Evolutionary conservation across 2,329 filamentous ascomycete species (phyloP).

Genomic region (Monosporascus sp.): DNA sequence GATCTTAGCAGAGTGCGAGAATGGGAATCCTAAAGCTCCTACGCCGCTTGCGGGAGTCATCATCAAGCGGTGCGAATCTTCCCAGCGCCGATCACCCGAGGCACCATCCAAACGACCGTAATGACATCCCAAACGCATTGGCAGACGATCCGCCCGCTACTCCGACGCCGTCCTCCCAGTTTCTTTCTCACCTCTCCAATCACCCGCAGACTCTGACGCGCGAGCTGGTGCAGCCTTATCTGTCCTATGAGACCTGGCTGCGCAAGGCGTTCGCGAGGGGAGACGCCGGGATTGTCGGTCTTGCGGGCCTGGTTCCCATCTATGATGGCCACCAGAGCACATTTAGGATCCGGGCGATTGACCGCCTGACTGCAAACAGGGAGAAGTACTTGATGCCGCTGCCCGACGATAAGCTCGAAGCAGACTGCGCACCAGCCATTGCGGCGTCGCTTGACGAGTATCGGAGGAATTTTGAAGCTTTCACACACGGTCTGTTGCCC

Average conservation of each 20-base stretch:
- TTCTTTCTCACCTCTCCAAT: neutral
- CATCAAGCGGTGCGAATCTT: too few relatives aligned
- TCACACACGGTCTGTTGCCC: conserved; percentile 1
- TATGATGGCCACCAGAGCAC: neutral
- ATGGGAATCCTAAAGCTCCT: too few relatives aligned
- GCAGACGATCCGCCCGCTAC: neutral
- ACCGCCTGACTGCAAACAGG: neutral
- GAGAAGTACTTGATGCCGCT: neutral
- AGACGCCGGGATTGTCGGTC: neutral
- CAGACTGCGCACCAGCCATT: neutral
- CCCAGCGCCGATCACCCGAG: too few relatives aligned
- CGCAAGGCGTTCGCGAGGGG: conserved; percentile 1
- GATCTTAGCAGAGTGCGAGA: too few relatives aligned
- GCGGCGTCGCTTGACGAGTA: neutral
- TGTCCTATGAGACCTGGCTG: neutral
- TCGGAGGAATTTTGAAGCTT: neutral
- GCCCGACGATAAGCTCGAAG: neutral
- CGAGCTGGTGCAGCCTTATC: neutral
- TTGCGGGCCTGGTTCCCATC: neutral
- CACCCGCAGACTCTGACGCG: neutral
- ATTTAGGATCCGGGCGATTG: neutral
- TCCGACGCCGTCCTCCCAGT: neutral
- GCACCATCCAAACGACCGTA: too few relatives aligned
- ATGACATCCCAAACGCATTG: neutral
- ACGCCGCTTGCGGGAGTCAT: too few relatives aligned